phyloP scores from a whole-genome alignment of 2,329 filamentous ascomycete species.

The Lachnellula hyalina region DNA sequence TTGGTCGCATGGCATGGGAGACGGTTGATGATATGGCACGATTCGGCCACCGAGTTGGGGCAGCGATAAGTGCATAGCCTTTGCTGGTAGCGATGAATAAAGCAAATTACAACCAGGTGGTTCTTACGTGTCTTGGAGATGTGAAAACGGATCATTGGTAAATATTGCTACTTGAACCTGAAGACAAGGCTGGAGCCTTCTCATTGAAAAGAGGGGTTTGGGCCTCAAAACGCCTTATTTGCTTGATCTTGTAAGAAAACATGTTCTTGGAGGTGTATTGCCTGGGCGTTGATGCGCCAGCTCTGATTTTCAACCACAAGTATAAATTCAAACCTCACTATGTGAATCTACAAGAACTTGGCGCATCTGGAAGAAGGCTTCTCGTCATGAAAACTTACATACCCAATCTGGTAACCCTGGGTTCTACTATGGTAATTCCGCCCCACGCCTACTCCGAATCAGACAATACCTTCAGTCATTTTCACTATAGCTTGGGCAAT shows the following conservation, averaged over 20 bases:
- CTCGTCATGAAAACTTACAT: too few relatives aligned
- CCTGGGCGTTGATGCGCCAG: not conserved
- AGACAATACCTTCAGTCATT: not conserved
- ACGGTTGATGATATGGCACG: conserved; percentile 57
- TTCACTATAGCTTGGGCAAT: not conserved
- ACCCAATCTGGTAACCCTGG: too few relatives aligned
- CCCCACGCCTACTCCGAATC: not conserved
- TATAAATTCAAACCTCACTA: too few relatives aligned
- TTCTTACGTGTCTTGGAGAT: conserved; percentile 1
- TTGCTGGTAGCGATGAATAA: conserved; percentile 51
- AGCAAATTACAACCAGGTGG: conserved; percentile 33
- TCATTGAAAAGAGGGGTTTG: not conserved
- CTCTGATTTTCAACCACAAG: not conserved
- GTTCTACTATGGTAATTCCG: not conserved
- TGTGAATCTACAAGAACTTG: too few relatives aligned
- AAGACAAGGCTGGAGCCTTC: not conserved
- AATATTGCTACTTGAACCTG: not conserved
- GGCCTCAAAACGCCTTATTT: not conserved
- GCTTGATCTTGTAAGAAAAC: not conserved
- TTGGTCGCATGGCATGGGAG: conserved; percentile 44
- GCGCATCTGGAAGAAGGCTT: too few relatives aligned
- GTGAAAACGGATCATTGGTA: not conserved
- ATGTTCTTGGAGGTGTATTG: not conserved
- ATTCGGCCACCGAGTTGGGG: conserved; percentile 45
- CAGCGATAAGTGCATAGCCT: conserved; percentile 50